These are phyloP conservation scores for Quercus agrifolia DNA, from an alignment of 306 rosid genomes.

Conservation along the genomic window DNA sequence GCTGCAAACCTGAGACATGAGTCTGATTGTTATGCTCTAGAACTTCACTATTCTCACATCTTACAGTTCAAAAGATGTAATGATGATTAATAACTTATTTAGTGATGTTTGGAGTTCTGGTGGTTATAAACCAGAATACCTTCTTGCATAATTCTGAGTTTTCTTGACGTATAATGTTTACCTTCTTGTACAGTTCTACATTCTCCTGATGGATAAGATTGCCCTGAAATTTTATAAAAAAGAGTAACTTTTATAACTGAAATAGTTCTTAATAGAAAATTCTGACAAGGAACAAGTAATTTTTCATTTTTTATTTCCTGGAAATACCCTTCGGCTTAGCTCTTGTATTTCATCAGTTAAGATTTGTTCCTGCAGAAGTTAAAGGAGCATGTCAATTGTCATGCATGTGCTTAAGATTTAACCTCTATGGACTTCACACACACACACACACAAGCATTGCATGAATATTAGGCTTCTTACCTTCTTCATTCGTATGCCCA, in stretches of 20 bases:
- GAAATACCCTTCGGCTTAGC: slow-evolving; percentile 38
- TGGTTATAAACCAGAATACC: slow-evolving; percentile 24
- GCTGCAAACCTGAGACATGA: slow-evolving; percentile 41
- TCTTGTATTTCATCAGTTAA: slow-evolving; percentile 47
- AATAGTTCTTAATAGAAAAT: background rate
- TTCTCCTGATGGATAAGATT: slow-evolving; percentile 41
- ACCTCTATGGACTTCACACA: background rate
- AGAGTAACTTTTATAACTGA: background rate
- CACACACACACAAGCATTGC: background rate
- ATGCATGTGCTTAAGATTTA: background rate
- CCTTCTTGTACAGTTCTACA: slow-evolving; percentile 46
- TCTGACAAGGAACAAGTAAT: background rate
- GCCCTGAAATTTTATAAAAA: slow-evolving; percentile 22
- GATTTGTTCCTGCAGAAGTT: slow-evolving; percentile 50
- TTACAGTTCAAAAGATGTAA: slow-evolving; percentile 8
- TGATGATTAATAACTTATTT: slow-evolving; percentile 2
- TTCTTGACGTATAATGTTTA: slow-evolving; percentile 39
- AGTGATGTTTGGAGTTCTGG: slow-evolving; percentile 1
- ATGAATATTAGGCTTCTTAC: slow-evolving; percentile 26
- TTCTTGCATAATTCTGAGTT: slow-evolving; percentile 27
- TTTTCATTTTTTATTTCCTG: background rate
- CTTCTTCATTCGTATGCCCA: slow-evolving; percentile 60
- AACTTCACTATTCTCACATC: slow-evolving; percentile 17
- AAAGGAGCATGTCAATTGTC: slow-evolving; percentile 17
- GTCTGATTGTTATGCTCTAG: slow-evolving; percentile 14